A percentile compares a stretch with the other conserved stretches of the same genome.
phyloP scores from a whole-genome alignment of 331 rosid species.

The Phaseolus coccineus region DNA sequence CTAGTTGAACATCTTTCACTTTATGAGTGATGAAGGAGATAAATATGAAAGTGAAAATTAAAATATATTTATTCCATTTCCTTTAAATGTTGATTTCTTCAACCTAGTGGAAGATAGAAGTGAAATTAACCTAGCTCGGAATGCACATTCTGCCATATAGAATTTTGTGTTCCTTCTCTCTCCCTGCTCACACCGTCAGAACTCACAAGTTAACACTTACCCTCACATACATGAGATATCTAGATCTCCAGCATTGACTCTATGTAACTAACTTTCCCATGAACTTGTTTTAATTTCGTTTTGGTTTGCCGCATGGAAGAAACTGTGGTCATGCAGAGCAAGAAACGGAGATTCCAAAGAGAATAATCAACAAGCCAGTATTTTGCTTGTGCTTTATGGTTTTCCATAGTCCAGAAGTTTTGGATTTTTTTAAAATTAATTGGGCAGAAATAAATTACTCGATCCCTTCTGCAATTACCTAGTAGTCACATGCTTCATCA shows the following conservation, averaged over 20 bases:
- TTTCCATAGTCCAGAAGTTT: neutral
- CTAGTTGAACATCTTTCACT: too few relatives aligned
- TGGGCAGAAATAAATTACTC: slow-evolving; percentile 18
- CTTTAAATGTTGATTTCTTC: slow-evolving; percentile 3
- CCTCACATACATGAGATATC: neutral
- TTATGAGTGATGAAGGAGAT: too few relatives aligned
- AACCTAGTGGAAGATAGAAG: neutral
- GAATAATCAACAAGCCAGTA: slow-evolving; percentile 20
- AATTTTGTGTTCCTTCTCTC: slow-evolving; percentile 19
- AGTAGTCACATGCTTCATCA: slow-evolving; percentile 40
- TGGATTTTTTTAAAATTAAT: slow-evolving; percentile 1
- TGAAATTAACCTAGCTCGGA: slow-evolving; percentile 30
- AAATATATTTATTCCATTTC: neutral
- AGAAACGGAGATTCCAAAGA: slow-evolving; percentile 39
- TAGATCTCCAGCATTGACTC: slow-evolving; percentile 53
- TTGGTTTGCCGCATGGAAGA: slow-evolving; percentile 16
- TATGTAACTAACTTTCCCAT: slow-evolving; percentile 39
- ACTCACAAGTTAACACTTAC: neutral
- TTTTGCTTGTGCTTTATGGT: slow-evolving; percentile 1
- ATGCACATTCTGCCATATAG: neutral
- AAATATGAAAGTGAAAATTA: slow-evolving; percentile 2
- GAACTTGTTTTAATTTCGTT: slow-evolving; percentile 31
- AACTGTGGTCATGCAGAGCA: neutral
- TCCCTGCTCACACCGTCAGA: slow-evolving; percentile 16
- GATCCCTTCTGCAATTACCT: slow-evolving; percentile 34